Evolutionary conservation across 202 grass and related monocot species (phyloP).

Genomic region (Schoenoplectus tabernaemontani): DNA sequence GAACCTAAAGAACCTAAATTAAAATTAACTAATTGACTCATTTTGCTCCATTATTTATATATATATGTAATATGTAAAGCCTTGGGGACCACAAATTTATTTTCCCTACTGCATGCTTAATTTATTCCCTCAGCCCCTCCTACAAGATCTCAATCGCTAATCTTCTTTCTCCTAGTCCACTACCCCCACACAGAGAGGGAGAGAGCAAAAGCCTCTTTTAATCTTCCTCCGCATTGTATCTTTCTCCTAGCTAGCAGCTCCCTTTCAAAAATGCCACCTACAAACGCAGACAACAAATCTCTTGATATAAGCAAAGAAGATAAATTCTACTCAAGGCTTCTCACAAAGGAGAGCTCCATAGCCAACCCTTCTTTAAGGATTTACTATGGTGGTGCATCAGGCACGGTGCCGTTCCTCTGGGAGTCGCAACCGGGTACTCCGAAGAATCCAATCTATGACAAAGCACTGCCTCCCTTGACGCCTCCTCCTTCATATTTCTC

Average conservation of each 20-base stretch:
- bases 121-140: not conserved
- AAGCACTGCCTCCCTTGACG: conserved; percentile 27
- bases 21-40: not conserved
- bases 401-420: conserved; percentile 38
- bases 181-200: not conserved
- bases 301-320: conserved; percentile 26
- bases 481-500: conserved; percentile 41
- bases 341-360: conserved; percentile 29
- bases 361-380: conserved; percentile 34
- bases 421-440: conserved; percentile 41
- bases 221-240: not conserved
- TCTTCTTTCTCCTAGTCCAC: not conserved
- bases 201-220: not conserved
- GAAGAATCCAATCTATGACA: conserved; percentile 18
- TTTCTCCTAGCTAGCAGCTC: not conserved
- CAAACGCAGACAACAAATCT: conserved; percentile 11
- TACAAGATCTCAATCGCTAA: conserved; percentile 3
- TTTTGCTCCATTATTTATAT: conserved; percentile 12
- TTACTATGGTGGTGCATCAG: conserved; percentile 29
- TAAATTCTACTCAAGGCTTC: conserved; percentile 42
- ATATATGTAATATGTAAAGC: not conserved
- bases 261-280: conserved; percentile 19
- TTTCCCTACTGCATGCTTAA: not conserved
- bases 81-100: not conserved
- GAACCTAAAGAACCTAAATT: not conserved